Evolutionary conservation across 208 protist species (phyloP), one percentile per base, ranked within the genome.

Genomic region (Trypanosomatidae sp.): DNA sequence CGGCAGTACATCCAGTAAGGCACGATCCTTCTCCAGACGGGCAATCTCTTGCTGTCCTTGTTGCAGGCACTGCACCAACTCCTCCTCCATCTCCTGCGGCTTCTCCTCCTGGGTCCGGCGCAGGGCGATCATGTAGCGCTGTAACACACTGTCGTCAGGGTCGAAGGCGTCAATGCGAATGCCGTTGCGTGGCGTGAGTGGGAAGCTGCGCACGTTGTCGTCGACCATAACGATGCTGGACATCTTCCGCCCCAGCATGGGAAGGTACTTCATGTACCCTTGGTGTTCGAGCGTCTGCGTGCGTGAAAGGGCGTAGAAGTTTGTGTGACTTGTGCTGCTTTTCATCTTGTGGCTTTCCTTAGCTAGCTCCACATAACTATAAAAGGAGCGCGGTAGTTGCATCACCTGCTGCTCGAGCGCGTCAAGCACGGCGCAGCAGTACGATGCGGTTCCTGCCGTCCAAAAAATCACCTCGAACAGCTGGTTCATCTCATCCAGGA

Each of bases 401-500:
- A 97, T 78, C 65, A 97, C 85, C 43, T 97, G 77, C 66, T 81
- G 76, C 84, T 97, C 92, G 15, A 97, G 70, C 0, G 84, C 87
- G 70, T 90, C 87, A 36, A 95, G 68, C 41, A 97, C 77, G 22
- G 87, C 90, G 19, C 84, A 86, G 69, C 88, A 93, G 78, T 97
- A 97, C n/a, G 85, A 91, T 1, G 90, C 87, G 59, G 84, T 91
- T 10, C 90, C 92, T 12, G 90, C 90, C 3, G 92, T 97, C 92
- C 92, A 97, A 70, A 94, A 97, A 36, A 97, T 84, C 17, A 97
- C 78, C 66, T 97, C 92, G 80, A 93, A 97, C 50, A 94, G 77
- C 56, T 91, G 70, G 64, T 84, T 84, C 52, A 93, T 87, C 69
- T 93, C 90, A 2, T 68, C 41, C 25, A 97, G 83, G 65, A 97